phyloP scores from a whole-genome alignment of 768 basidiomycete genomes.

The Trametes meyenii region DNA sequence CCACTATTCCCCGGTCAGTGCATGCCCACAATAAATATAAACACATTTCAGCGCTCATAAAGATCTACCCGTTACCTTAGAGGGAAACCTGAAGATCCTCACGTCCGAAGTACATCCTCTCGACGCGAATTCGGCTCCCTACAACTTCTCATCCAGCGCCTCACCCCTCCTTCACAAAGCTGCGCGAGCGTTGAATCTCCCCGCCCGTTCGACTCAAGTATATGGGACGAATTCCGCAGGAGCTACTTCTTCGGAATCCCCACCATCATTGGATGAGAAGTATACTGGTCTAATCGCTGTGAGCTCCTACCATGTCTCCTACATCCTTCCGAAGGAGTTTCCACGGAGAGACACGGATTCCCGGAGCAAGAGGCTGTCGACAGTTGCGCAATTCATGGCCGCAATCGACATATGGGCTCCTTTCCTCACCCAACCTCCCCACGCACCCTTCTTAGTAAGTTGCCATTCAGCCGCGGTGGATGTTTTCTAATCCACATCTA shows the following conservation, averaged over 20 bases:
- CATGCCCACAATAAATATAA: not conserved
- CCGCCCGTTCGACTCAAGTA: conserved; percentile 58
- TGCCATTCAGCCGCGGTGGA: not conserved
- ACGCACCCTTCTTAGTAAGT: conserved; percentile 71
- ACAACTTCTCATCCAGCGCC: conserved; percentile 67
- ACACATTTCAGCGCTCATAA: not conserved
- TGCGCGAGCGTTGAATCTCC: conserved; percentile 67
- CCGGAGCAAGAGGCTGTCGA: conserved; percentile 29
- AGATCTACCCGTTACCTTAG: conserved; percentile 37
- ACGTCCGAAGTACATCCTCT: conserved; percentile 77
- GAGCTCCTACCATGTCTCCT: conserved; percentile 76
- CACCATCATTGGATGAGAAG: conserved; percentile 58
- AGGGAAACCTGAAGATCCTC: conserved; percentile 79
- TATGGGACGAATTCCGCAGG: conserved; percentile 59
- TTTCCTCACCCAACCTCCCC: conserved; percentile 65
- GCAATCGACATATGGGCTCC: conserved; percentile 79
- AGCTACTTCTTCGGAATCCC: conserved; percentile 38
- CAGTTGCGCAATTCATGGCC: conserved; percentile 74
- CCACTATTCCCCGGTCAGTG: conserved; percentile 71
- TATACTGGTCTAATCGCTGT: conserved; percentile 79
- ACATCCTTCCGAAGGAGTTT: conserved; percentile 73
- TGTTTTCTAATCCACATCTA: conserved; percentile 30
- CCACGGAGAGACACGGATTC: conserved; percentile 29
- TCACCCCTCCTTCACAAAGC: conserved; percentile 70
- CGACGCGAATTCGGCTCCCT: conserved; percentile 70